Base-by-base conservation (phyloP, 495 filamentous ascomycete species). In the Lineolata rhizophorae region DNA sequence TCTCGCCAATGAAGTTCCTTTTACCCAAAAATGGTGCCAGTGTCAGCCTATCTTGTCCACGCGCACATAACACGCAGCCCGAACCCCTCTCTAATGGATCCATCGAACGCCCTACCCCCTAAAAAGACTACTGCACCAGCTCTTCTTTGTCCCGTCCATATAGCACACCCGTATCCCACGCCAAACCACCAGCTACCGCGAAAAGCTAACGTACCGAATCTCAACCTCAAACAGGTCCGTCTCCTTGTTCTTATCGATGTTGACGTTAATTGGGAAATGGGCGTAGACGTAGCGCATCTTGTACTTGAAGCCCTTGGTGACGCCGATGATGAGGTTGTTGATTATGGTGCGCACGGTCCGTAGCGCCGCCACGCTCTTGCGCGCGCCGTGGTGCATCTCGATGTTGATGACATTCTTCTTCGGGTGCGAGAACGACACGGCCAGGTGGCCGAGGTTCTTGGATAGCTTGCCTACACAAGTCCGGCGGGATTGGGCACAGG, bases 281-380 rank as follows among this genome's bases (percentile, higher is more conserved):
- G 87, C 87, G 58, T 97, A 97, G 62, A 97, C 87, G 62, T 97
- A 97, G 44, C 87, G 79, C 87, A 97, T 95, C 77, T 95, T 97
- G 77, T 97, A 97, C 65, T 85, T 85, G 78, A 77, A 97, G 40
- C 87, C 87, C 64, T 77, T 84, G 52, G 90, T 97, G 39, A 97
- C 87, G 58, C 87, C 87, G 53, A 81, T 75, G 61, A 95, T 78
- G 57, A 97, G 48, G 73, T 97, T 97, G 70, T 87, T 77, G 67
- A 97, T 92, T 57, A 95, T 49, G 35, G 83, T 82, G 47, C 77
- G 77, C 71, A 97, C 87, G 48, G 87, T 97, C 48, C 87, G 85
- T 52, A 97, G 80, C 39, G 87, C 79, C 56, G 87, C 87, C 50
- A 97, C 75, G 55, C 80, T 83, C 70, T 97, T 97, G 57, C 87